Evolutionary conservation across 2,329 filamentous ascomycete genomes (phyloP).

Genomic region (Arthrobotrys pseudoclavata): DNA sequence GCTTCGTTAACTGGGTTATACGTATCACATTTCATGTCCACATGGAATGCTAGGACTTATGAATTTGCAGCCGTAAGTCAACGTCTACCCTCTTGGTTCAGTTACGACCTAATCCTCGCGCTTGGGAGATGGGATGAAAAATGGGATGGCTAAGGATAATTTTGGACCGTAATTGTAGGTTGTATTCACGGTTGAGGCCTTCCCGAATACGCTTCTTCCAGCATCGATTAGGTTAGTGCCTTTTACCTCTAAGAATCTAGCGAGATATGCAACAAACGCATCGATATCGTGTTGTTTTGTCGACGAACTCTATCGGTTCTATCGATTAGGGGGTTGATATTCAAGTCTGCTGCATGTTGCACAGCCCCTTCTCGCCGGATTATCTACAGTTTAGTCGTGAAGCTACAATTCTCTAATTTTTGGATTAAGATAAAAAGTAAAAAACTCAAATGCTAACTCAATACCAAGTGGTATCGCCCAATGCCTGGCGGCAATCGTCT

Average conservation of each 20-base stretch:
- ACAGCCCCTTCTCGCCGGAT: too few species aligned
- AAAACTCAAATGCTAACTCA: constrained; percentile 31
- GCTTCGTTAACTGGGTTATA: constrained; percentile 66
- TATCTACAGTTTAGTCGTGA: background rate
- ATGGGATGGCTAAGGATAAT: constrained; percentile 35
- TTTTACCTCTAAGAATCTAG: background rate
- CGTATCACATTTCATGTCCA: constrained; percentile 71
- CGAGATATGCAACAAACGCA: background rate
- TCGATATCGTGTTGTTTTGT: constrained; percentile 2
- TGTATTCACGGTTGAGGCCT: constrained; percentile 55
- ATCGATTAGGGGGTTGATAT: background rate
- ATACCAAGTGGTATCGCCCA: constrained; percentile 64
- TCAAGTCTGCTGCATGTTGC: background rate
- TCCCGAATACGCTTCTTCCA: constrained; percentile 29
- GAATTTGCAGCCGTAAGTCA: constrained; percentile 71
- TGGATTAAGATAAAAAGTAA: background rate
- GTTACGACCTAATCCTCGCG: constrained; percentile 66
- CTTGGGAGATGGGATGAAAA: constrained; percentile 61
- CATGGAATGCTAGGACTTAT: constrained; percentile 73
- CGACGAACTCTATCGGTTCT: background rate
- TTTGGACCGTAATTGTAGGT: constrained; percentile 40
- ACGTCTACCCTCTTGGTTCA: constrained; percentile 38
- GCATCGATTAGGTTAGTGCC: constrained; percentile 46
- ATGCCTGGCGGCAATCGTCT: constrained; percentile 66
- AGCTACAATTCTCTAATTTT: background rate